These are phyloP conservation scores for Claviceps sorghi DNA, from an alignment of 2,329 filamentous ascomycete species.

Conservation along the genomic window DNA sequence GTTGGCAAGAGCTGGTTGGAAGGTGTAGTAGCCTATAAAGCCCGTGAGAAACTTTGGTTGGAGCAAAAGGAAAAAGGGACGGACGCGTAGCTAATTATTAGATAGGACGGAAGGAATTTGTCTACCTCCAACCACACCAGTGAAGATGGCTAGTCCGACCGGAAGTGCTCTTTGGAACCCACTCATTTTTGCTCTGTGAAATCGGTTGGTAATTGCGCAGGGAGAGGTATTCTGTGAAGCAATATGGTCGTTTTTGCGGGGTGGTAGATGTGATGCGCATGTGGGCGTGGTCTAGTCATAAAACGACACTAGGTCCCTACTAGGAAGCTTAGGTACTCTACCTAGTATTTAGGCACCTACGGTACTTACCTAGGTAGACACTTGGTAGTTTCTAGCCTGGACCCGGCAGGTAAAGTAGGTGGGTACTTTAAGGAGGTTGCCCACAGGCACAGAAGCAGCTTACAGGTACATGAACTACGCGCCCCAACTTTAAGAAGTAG, in stretches of 20 bases:
- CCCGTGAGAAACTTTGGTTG: not conserved
- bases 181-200: conserved; percentile 12
- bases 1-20: conserved; percentile 20
- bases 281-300: too few species aligned
- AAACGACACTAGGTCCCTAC: too few species aligned
- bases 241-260: not conserved
- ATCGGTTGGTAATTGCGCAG: not conserved
- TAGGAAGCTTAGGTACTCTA: too few species aligned
- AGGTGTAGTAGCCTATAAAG: conserved; percentile 22
- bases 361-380: too few species aligned
- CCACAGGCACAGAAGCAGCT: not conserved
- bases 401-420: too few species aligned
- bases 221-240: not conserved
- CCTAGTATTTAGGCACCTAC: too few species aligned
- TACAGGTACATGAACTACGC: not conserved
- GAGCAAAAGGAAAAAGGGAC: not conserved
- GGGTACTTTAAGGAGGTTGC: not conserved
- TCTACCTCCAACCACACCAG: conserved; percentile 22
- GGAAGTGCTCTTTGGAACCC: conserved; percentile 22
- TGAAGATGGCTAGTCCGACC: conserved; percentile 22
- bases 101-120: not conserved
- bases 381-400: too few species aligned
- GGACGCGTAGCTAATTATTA: too few species aligned
- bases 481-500: conserved; percentile 1
- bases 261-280: not conserved